Evolutionary conservation across 2,329 filamentous ascomycete genomes (phyloP).

Genomic region (Rhinocladiella mackenziei): DNA sequence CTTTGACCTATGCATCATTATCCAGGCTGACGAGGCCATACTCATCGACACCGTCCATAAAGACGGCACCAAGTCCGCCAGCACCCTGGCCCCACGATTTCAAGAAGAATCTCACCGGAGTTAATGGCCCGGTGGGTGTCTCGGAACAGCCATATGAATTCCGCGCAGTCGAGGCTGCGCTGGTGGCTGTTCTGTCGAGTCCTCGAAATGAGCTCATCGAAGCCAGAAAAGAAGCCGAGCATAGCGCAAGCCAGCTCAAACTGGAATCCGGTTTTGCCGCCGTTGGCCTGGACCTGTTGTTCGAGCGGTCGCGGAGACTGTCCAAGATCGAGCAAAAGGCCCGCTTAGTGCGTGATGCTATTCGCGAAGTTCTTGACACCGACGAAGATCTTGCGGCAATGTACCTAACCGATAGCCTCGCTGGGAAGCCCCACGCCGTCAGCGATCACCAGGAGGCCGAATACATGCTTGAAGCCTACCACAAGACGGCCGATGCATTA

Average conservation of each 20-base stretch:
- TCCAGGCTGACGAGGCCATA: conserved; percentile 34
- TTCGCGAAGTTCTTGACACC: conserved; percentile 36
- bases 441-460: conserved; percentile 38
- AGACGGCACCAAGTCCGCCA: conserved; percentile 21
- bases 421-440: conserved; percentile 32
- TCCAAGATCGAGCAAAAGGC: conserved; percentile 35
- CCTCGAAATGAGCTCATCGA: conserved; percentile 32
- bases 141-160: conserved; percentile 35
- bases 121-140: conserved; percentile 21
- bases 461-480: conserved; percentile 39
- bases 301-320: conserved; percentile 32
- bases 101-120: conserved; percentile 27
- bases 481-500: conserved; percentile 36
- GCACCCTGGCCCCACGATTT: conserved; percentile 32
- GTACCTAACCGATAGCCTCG: conserved; percentile 35
- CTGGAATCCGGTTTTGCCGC: conserved; percentile 21
- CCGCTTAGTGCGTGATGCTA: conserved; percentile 34
- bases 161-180: conserved; percentile 36
- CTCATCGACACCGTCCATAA: conserved; percentile 29
- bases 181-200: conserved; percentile 35
- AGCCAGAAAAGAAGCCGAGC: conserved; percentile 13
- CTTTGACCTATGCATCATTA: conserved; percentile 37
- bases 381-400: conserved; percentile 39
- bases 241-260: conserved; percentile 10
- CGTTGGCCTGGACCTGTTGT: conserved; percentile 29